These are phyloP conservation scores for Solanum tarapatanum DNA, from an alignment of 257 asterid species.

Conservation along the genomic window DNA sequence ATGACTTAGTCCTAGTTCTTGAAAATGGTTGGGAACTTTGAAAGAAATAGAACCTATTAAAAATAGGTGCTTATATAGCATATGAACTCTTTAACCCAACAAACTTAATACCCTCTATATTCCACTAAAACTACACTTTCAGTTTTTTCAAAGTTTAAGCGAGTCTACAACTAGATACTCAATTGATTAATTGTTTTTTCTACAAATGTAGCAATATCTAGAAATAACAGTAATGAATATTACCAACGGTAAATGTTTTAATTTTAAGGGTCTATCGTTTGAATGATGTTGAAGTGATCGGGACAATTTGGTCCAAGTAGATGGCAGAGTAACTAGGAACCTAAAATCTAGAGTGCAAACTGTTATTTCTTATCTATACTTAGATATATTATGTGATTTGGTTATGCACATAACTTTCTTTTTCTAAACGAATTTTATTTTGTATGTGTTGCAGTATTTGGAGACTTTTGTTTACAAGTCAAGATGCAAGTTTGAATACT, in stretches of 20 bases:
- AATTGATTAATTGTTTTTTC: neutral
- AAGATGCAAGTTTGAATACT: no score
- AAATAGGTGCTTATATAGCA: no score
- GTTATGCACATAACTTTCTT: neutral
- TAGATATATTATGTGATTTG: neutral
- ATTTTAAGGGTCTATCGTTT: neutral
- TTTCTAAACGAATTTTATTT: no score
- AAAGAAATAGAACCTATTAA: no score
- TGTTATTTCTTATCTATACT: neutral
- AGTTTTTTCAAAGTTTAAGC: neutral
- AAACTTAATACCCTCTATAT: neutral
- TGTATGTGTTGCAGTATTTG: no score
- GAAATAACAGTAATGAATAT: neutral
- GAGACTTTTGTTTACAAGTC: no score
- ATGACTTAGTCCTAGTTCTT: no score
- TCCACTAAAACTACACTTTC: neutral
- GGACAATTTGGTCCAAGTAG: no score
- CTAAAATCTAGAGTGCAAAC: neutral
- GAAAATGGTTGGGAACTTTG: no score
- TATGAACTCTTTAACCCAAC: neutral
- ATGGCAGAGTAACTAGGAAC: neutral
- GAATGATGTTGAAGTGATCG: no score
- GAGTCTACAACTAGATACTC: neutral
- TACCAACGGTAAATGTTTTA: neutral
- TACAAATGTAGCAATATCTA: neutral